A percentile compares a stretch with the other conserved stretches of the same genome.
These are phyloP conservation scores for Comarum palustre DNA, from an alignment of 306 rosid genomes.

Conservation along the genomic window DNA sequence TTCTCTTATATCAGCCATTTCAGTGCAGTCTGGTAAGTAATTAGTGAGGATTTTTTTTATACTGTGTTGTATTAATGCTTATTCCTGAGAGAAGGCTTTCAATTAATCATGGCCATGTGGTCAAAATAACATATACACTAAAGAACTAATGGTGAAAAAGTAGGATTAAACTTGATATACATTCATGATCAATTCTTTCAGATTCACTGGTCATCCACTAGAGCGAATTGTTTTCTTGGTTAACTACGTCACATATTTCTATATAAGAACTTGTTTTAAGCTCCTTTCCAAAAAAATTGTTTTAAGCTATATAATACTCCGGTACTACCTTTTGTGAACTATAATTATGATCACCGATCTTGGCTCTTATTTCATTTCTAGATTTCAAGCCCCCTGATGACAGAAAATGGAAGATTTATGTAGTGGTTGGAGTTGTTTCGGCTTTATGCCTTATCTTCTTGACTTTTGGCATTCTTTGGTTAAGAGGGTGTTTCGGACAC, in stretches of 20 bases:
- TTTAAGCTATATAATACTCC: neutral
- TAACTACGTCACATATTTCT: neutral
- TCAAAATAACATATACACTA: neutral
- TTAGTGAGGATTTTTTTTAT: neutral
- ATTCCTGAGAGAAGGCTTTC: neutral
- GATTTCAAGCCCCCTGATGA: constrained; percentile 26
- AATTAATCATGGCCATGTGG: neutral
- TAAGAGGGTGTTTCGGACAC: constrained; percentile 18
- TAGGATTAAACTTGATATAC: neutral
- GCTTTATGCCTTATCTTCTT: neutral
- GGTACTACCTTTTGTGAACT: too few species aligned
- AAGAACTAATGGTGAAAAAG: neutral
- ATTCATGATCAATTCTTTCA: too few species aligned
- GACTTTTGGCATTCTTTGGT: constrained; percentile 26
- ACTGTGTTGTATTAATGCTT: neutral
- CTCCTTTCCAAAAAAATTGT: too few species aligned
- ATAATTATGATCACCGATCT: neutral
- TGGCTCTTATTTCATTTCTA: neutral
- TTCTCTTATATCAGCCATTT: constrained; percentile 62
- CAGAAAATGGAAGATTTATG: neutral
- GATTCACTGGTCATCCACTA: neutral
- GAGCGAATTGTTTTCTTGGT: neutral
- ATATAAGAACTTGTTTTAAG: neutral
- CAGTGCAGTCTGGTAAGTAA: constrained; percentile 58
- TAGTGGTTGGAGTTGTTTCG: constrained; percentile 22